These are phyloP conservation scores for Penicillium coprophilum DNA, from an alignment of 495 filamentous ascomycete genomes.

Conservation along the genomic window DNA sequence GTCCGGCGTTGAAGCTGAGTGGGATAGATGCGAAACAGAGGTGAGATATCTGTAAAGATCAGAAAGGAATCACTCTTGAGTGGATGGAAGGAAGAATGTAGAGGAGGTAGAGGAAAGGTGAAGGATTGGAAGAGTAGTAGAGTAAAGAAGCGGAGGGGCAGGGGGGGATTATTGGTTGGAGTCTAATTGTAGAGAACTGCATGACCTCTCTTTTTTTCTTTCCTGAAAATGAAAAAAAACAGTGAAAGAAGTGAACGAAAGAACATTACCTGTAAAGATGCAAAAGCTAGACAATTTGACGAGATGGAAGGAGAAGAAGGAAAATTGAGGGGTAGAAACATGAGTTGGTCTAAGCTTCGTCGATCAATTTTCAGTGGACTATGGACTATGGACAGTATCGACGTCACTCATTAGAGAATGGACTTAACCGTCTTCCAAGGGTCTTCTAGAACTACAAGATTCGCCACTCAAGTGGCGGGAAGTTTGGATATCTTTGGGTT, in stretches of 20 bases:
- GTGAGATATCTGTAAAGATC: constrained; percentile 1
- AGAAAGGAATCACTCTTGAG: constrained; percentile 14
- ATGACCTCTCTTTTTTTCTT: constrained; percentile 1
- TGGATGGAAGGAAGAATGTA: not conserved
- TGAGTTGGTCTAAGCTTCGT: constrained; percentile 21
- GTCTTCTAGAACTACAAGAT: constrained; percentile 34
- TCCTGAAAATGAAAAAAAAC: not conserved
- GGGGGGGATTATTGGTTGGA: constrained; percentile 25
- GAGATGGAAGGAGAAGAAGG: too few relatives aligned
- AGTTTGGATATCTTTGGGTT: not conserved
- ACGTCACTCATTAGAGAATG: not conserved
- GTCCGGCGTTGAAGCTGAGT: constrained; percentile 33
- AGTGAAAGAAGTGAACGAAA: not conserved
- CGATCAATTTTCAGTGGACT: not conserved
- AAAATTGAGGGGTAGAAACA: constrained; percentile 7
- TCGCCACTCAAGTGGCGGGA: constrained; percentile 8
- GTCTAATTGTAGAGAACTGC: constrained; percentile 27
- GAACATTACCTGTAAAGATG: not conserved
- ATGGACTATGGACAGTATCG: not conserved
- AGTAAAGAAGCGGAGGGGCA: constrained; percentile 12
- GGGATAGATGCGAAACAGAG: constrained; percentile 20
- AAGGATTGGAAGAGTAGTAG: not conserved
- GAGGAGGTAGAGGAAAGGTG: not conserved
- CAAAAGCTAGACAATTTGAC: too few relatives aligned
- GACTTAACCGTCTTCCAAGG: constrained; percentile 23